Conservation (phyloP, 2,329 filamentous ascomycete genomes). For the Plenodomus lindquistii region DNA sequence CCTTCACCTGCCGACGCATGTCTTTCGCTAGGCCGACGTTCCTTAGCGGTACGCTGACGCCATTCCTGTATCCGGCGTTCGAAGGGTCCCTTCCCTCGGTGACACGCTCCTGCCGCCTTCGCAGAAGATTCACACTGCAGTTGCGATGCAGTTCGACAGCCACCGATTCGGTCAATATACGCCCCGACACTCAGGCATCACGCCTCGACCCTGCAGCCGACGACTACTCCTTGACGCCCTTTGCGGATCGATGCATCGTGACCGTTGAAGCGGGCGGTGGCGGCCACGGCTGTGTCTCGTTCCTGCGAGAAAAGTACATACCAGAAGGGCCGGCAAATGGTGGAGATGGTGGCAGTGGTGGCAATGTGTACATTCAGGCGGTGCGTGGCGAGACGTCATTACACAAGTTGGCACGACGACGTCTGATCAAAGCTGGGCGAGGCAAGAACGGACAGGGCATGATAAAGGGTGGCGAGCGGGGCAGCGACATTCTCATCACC, state of each 20-base stretch:
- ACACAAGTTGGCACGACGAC: slow-evolving; percentile 82
- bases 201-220: slow-evolving; percentile 77
- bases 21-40: slow-evolving; percentile 31
- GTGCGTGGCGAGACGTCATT: slow-evolving; percentile 88
- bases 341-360: slow-evolving; percentile 89
- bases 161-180: slow-evolving; percentile 7
- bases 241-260: slow-evolving; percentile 82
- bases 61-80: slow-evolving; percentile 53
- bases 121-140: slow-evolving; percentile 13
- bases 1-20: slow-evolving; percentile 26
- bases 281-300: slow-evolving; percentile 92
- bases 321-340: slow-evolving; percentile 90
- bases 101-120: slow-evolving; percentile 21
- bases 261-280: slow-evolving; percentile 78
- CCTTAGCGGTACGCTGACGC: slow-evolving; percentile 45
- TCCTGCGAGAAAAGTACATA: slow-evolving; percentile 87
- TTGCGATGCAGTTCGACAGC: slow-evolving; percentile 37
- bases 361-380: slow-evolving; percentile 92
- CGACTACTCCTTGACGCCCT: slow-evolving; percentile 81
- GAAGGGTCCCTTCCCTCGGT: slow-evolving; percentile 26
- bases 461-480: slow-evolving; percentile 72
- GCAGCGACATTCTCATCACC: slow-evolving; percentile 83
- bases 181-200: slow-evolving; percentile 20
- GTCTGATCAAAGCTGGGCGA: slow-evolving; percentile 72
- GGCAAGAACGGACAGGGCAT: slow-evolving; percentile 81